Percentiles rank a stretch among this genome's conserved stretches.
Conservation (phyloP, 257 asterid species). For the Echites panduratus region DNA sequence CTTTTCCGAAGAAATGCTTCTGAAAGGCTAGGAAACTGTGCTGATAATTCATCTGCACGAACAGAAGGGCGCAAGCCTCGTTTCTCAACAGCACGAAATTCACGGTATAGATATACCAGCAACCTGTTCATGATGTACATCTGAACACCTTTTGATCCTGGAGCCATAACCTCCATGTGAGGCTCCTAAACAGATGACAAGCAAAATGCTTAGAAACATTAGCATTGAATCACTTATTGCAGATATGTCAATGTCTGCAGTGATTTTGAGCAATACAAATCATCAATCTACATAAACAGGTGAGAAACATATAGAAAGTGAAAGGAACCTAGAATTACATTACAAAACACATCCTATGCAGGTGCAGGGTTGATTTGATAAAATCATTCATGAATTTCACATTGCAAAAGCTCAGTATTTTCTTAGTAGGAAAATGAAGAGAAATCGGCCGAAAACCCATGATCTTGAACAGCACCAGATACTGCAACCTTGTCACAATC, state of each 20-base stretch:
- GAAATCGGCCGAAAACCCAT: background rate
- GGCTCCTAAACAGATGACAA: conserved; percentile 63
- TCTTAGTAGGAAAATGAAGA: background rate
- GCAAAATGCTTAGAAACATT: conserved; percentile 1
- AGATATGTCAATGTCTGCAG: too few relatives aligned
- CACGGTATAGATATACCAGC: conserved; percentile 82
- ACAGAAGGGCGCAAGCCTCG: conserved; percentile 78
- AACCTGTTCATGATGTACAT: conserved; percentile 82
- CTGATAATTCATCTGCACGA: conserved; percentile 70
- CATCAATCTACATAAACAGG: too few relatives aligned
- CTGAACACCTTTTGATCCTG: conserved; percentile 85
- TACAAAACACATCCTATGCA: background rate
- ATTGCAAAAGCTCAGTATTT: background rate
- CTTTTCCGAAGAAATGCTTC: conserved; percentile 82
- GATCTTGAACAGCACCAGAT: background rate
- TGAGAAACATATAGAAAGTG: too few relatives aligned
- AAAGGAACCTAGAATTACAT: background rate
- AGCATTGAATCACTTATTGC: background rate
- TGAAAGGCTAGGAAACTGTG: conserved; percentile 73
- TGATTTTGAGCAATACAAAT: background rate
- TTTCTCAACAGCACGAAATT: conserved; percentile 73
- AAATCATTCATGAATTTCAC: background rate
- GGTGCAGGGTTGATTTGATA: background rate
- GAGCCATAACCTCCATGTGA: conserved; percentile 89
- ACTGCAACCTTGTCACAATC: background rate